Evolutionary conservation across 768 basidiomycete species (phyloP).

Genomic region (Rhizopogon vulgaris): DNA sequence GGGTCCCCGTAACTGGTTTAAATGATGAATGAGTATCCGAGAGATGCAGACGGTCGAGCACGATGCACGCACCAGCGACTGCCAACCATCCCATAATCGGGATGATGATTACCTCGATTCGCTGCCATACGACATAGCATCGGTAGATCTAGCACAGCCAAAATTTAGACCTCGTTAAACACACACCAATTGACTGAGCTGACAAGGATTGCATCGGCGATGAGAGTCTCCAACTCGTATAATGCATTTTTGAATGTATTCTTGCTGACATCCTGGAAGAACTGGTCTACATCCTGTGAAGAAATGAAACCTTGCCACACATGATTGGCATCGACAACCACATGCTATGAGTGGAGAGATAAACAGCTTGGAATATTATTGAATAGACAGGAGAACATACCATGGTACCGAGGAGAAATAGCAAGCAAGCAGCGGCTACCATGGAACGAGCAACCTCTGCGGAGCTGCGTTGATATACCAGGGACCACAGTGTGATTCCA

Average conservation of each 20-base stretch:
- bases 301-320: slow-evolving; percentile 1
- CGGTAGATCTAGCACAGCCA: slow-evolving; percentile 5
- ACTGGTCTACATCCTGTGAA: background rate
- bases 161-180: background rate
- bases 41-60: background rate
- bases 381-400: background rate
- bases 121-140: slow-evolving; percentile 6
- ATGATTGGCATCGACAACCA: background rate
- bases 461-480: background rate
- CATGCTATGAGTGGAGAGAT: background rate
- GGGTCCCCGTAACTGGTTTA: background rate
- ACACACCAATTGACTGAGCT: background rate
- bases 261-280: background rate
- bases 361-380: background rate
- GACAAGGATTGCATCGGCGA: slow-evolving; percentile 14
- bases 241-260: slow-evolving; percentile 7
- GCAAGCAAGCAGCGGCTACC: background rate
- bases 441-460: background rate
- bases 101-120: background rate
- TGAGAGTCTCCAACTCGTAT: slow-evolving; percentile 7
- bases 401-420: slow-evolving; percentile 3
- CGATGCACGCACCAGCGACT: background rate
- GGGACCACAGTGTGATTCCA: slow-evolving; percentile 2
- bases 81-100: background rate
- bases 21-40: background rate